phyloP scores from a whole-genome alignment of 2,329 filamentous ascomycete genomes.

The Amauroascus verrucosus region DNA sequence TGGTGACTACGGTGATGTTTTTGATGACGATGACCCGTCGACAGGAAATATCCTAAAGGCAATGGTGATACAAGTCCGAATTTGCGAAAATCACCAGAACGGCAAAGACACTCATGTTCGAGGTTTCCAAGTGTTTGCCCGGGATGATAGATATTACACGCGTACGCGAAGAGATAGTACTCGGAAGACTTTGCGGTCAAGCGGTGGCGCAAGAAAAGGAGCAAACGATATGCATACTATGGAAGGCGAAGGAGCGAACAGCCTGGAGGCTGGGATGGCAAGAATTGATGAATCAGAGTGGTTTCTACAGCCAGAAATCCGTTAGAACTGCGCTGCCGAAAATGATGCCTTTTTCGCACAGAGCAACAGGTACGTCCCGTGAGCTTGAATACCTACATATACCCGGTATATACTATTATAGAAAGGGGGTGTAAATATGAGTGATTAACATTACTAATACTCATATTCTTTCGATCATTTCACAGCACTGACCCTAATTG shows the following conservation, averaged over 20 bases:
- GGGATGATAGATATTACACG: conserved; percentile 32
- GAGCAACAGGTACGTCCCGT: no score
- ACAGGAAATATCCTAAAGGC: conserved; percentile 69
- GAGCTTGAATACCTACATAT: no score
- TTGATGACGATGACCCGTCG: conserved; percentile 29
- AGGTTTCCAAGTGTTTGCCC: conserved; percentile 74
- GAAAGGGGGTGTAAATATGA: no score
- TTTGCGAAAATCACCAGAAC: conserved; percentile 96
- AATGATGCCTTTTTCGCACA: no score
- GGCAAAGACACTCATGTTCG: conserved; percentile 97
- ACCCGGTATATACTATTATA: no score
- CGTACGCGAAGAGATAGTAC: conserved; percentile 20
- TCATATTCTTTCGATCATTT: no score
- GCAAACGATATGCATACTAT: conserved; percentile 17
- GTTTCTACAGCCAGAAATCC: conserved; percentile 42
- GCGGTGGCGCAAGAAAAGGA: conserved; percentile 1
- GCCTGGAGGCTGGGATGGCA: conserved; percentile 22
- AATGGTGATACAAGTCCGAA: conserved; percentile 79
- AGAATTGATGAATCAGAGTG: conserved; percentile 38
- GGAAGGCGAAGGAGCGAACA: conserved; percentile 11
- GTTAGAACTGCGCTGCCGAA: conserved; percentile 20
- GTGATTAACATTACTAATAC: no score
- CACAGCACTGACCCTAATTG: no score
- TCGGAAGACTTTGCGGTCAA: conserved; percentile 23
- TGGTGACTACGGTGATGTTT: conserved; percentile 22